Evolutionary conservation across 2,329 filamentous ascomycete species (phyloP).

Genomic region (Incumbomyces delicatus): DNA sequence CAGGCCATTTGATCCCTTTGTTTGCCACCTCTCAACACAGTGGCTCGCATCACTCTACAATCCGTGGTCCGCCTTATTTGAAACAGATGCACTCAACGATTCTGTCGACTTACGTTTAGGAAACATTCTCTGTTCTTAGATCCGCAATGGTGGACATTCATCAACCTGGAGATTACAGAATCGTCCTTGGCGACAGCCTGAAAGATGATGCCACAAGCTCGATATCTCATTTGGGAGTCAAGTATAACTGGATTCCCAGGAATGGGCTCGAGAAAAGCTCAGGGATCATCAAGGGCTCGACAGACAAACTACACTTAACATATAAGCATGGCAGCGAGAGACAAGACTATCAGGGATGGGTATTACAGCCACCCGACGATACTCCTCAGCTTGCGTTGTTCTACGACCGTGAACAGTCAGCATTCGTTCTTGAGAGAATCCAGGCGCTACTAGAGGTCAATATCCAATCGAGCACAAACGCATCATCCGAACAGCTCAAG

Average conservation of each 20-base stretch:
- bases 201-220: conserved; percentile 22
- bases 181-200: conserved; percentile 35
- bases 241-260: conserved; percentile 39
- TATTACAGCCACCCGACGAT: conserved; percentile 10
- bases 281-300: conserved; percentile 12
- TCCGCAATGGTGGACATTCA: conserved; percentile 4
- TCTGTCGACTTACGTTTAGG: no score
- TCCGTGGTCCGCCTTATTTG: no score
- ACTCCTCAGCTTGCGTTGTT: conserved; percentile 46
- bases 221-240: conserved; percentile 30
- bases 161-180: conserved; percentile 34
- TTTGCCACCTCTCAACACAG: no score
- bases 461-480: conserved; percentile 54
- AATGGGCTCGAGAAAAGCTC: conserved; percentile 18
- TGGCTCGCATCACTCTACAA: no score
- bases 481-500: conserved; percentile 21
- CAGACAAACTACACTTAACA: conserved; percentile 11
- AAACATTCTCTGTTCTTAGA: no score
- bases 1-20: no score
- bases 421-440: conserved; percentile 72
- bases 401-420: conserved; percentile 64
- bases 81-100: no score
- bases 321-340: conserved; percentile 8
- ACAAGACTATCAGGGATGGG: conserved; percentile 9
- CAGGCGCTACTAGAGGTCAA: conserved; percentile 85